phyloP scores from a whole-genome alignment of 2,329 filamentous ascomycete species.

The Calonectria multiphialidica region DNA sequence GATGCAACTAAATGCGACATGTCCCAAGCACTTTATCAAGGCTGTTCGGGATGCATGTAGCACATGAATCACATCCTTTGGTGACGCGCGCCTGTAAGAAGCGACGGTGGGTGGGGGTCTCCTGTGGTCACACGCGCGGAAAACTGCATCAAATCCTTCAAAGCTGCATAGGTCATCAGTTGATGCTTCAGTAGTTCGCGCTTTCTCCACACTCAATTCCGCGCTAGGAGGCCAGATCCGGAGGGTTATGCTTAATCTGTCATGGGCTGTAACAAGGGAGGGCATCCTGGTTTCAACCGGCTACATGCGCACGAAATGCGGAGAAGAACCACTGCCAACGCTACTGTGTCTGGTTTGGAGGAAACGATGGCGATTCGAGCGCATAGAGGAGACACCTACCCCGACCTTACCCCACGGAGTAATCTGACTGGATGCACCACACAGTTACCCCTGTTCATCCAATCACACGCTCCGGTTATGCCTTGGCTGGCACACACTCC shows the following conservation, averaged over 20 bases:
- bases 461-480: neutral
- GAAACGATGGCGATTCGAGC: conserved; percentile 6
- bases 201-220: neutral
- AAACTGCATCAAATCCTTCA: neutral
- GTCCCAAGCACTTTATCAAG: neutral
- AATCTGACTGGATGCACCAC: neutral
- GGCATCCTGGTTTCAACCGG: neutral
- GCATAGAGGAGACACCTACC: neutral
- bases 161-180: neutral
- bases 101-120: neutral
- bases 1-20: too few relatives aligned
- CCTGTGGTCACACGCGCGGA: neutral
- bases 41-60: neutral
- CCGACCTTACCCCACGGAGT: neutral
- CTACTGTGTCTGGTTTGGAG: neutral
- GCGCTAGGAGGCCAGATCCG: conserved; percentile 3
- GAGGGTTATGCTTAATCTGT: conserved; percentile 7
- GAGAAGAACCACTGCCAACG: neutral
- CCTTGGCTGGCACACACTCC: neutral
- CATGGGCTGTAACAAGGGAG: neutral
- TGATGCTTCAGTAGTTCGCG: neutral
- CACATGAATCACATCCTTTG: neutral
- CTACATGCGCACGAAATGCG: neutral
- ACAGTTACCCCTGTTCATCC: neutral
- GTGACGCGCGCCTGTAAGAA: neutral